Evolutionary conservation across 1,284 basidiomycete species (phyloP), one percentile per base, ranked within the genome.

Genomic region (Boletus smithii): DNA sequence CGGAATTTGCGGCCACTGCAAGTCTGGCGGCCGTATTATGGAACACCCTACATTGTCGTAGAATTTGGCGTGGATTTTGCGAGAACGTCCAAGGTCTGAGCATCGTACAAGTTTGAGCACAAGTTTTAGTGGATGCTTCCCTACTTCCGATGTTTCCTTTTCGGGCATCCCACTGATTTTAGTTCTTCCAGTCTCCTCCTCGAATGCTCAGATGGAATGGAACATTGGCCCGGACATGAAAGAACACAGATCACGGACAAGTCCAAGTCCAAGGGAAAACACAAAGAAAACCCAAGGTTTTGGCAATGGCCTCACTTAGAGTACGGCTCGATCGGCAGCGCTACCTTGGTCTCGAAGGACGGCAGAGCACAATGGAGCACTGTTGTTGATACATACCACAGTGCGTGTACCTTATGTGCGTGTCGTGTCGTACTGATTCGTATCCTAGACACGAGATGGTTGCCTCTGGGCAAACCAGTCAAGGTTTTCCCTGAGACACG

Each of bases 201-300:
- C n/a, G n/a, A n/a, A n/a, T n/a, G n/a, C n/a, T n/a, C n/a, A n/a
- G n/a, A n/a, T n/a, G n/a, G n/a, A 79, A 85, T 86, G 82, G 79
- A 81, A 64, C 69, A 70, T 61, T 87, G 83, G 83, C 83, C 81
- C 31, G 65, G 71, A 56, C 71, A 76, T 72, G 68, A 69, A 58
- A 66, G 26, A 34, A 24, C 40, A 34, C 51, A 42, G 18, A 27
- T 17, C 11, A 14, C 40, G 4, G 49, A 50, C 23, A 32, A 53
- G 22, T 11, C 46, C 3, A 44, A 52, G 9, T 41, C 29, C 31
- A 68, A 57, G 50, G 56, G 53, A 63, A 68, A 64, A 22, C 46
- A 31, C 14, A 61, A 41, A 20, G 37, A 32, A 24, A 40, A 26
- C 8, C 30, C 52, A 14, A 48, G 27, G 17, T 44, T 53, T 27